A percentile compares a stretch with the other conserved stretches of the same genome.
phyloP scores from a whole-genome alignment of 2,329 filamentous ascomycete species.

The Akanthomyces uredinophilus region DNA sequence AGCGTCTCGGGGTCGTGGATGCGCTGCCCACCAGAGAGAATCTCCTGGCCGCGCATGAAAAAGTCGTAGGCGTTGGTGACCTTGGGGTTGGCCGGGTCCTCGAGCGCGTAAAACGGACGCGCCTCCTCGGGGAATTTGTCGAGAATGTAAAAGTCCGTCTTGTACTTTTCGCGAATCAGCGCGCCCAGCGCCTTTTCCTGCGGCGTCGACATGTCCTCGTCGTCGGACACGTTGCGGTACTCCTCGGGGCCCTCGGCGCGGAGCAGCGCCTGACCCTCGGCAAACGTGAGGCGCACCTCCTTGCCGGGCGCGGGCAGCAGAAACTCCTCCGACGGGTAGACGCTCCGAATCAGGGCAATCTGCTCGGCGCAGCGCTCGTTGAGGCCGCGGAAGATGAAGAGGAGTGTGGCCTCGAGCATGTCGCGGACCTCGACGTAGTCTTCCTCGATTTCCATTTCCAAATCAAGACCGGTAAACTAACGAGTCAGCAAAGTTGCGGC shows the following conservation, averaged over 20 bases:
- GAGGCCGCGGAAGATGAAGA: conserved; percentile 75
- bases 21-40: conserved; percentile 86
- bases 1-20: conserved; percentile 76
- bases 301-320: conserved; percentile 69
- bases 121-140: conserved; percentile 92
- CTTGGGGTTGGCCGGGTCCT: conserved; percentile 60
- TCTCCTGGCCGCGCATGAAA: conserved; percentile 89
- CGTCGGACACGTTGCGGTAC: conserved; percentile 62
- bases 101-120: conserved; percentile 88
- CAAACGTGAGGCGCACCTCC: conserved; percentile 71
- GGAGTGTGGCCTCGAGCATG: conserved; percentile 67
- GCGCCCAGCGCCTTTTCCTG: conserved; percentile 86
- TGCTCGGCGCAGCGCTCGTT: conserved; percentile 59
- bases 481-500: background rate
- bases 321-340: conserved; percentile 75
- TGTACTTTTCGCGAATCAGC: conserved; percentile 80
- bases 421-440: conserved; percentile 70
- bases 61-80: conserved; percentile 72
- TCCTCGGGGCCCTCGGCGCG: conserved; percentile 67
- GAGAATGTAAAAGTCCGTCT: conserved; percentile 93
- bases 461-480: conserved; percentile 77
- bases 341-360: conserved; percentile 64
- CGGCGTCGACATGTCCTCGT: conserved; percentile 74
- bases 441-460: conserved; percentile 84
- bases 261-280: conserved; percentile 71